phyloP scores from a whole-genome alignment of 345 rosid genomes.

The Populus alba region DNA sequence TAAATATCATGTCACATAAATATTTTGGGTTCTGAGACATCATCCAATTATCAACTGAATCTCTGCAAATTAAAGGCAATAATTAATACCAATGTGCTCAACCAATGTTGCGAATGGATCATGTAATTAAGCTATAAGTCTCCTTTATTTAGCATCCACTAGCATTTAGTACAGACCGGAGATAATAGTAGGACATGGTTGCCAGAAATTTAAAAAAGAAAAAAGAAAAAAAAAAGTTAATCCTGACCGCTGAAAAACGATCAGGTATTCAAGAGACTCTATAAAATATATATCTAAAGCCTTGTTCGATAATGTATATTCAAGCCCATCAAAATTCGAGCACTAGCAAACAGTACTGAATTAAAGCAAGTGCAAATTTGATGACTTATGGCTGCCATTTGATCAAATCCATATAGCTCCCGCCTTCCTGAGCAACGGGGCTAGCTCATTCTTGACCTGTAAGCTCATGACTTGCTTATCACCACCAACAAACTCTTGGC shows the following conservation, averaged over 20 bases:
- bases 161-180: background rate
- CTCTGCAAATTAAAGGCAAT: background rate
- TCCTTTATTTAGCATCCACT: background rate
- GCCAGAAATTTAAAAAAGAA: too few relatives aligned
- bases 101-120: background rate
- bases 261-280: background rate
- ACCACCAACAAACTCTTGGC: constrained; percentile 67
- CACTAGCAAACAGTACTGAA: background rate
- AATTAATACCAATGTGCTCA: background rate
- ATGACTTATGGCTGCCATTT: background rate
- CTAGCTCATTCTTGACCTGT: constrained; percentile 63
- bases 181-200: background rate
- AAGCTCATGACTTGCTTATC: constrained; percentile 71
- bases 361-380: background rate
- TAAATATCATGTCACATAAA: too few relatives aligned
- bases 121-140: background rate
- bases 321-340: background rate
- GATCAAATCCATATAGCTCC: constrained; percentile 82
- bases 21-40: too few relatives aligned
- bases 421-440: constrained; percentile 58
- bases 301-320: background rate
- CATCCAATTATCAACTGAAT: background rate
- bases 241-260: background rate
- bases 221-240: background rate
- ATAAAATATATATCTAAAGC: background rate